Percentiles rank a stretch among this genome's conserved stretches.
These are phyloP conservation scores for Cystobasidium tubakii DNA, from an alignment of 768 basidiomycete species.

Conservation along the genomic window DNA sequence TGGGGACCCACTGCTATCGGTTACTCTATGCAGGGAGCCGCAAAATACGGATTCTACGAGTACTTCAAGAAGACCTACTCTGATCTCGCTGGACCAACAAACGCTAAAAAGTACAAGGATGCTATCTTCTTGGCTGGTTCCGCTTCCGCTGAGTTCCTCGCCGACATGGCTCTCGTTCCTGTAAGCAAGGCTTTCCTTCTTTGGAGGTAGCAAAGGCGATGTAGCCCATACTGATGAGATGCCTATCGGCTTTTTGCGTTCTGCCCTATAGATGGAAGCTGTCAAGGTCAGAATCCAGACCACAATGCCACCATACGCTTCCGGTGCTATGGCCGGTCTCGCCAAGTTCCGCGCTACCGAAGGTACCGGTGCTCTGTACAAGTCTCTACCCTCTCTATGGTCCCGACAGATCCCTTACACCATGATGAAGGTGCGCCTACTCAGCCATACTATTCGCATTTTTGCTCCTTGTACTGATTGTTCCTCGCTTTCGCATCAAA, in stretches of 20 bases:
- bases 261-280: conserved; percentile 44
- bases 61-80: conserved; percentile 54
- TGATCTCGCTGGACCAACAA: conserved; percentile 51
- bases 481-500: conserved; percentile 1
- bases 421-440: conserved; percentile 42
- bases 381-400: conserved; percentile 47
- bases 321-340: conserved; percentile 37
- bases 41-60: conserved; percentile 49
- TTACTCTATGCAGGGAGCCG: conserved; percentile 53
- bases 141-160: conserved; percentile 54
- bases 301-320: conserved; percentile 46
- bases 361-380: conserved; percentile 45
- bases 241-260: too few relatives aligned
- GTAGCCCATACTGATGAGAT: too few relatives aligned
- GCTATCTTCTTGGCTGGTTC: conserved; percentile 54
- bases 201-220: too few relatives aligned
- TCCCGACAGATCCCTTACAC: conserved; percentile 47
- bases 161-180: conserved; percentile 54
- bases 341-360: conserved; percentile 43
- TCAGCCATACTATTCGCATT: too few relatives aligned
- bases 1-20: conserved; percentile 53
- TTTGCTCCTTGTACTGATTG: neutral
- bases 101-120: conserved; percentile 52
- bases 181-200: conserved; percentile 38
- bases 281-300: conserved; percentile 48